These are phyloP conservation scores for Apiospora hydei DNA, from an alignment of 2,329 filamentous ascomycete genomes.

Conservation along the genomic window DNA sequence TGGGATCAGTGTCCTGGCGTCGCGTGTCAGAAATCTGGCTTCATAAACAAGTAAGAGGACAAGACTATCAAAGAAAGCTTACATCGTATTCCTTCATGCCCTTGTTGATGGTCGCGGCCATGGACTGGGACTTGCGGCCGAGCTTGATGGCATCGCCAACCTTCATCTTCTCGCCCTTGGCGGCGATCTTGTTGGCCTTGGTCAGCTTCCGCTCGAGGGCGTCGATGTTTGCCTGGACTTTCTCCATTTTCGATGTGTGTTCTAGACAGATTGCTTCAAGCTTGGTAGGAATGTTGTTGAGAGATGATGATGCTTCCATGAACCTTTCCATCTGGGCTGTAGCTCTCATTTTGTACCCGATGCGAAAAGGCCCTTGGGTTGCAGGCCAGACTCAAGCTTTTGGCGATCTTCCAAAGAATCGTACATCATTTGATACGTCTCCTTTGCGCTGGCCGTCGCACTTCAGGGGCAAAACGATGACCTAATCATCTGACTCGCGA, in stretches of 20 bases:
- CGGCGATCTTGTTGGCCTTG: constrained; percentile 21
- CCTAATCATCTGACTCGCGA: background rate
- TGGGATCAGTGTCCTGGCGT: background rate
- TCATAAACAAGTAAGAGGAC: background rate
- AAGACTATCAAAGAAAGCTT: background rate
- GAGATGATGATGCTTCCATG: too few relatives aligned
- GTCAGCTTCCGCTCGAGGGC: constrained; percentile 18
- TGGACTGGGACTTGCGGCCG: background rate
- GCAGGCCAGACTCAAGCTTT: too few relatives aligned
- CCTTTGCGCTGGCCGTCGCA: background rate
- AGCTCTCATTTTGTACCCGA: background rate
- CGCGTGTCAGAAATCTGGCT: background rate
- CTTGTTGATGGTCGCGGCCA: constrained; percentile 14
- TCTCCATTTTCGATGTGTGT: background rate
- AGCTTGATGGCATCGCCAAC: constrained; percentile 20
- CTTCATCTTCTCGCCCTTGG: constrained; percentile 20
- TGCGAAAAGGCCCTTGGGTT: too few relatives aligned
- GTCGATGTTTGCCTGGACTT: constrained; percentile 1
- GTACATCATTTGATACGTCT: background rate
- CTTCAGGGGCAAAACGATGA: background rate
- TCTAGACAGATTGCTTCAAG: background rate
- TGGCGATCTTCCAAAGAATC: background rate
- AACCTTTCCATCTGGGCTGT: background rate
- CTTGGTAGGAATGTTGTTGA: background rate
- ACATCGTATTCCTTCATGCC: constrained; percentile 11